These are phyloP conservation scores for Fagopyrum esculentum DNA, from an alignment of 148 eudicot genomes.

Conservation along the genomic window DNA sequence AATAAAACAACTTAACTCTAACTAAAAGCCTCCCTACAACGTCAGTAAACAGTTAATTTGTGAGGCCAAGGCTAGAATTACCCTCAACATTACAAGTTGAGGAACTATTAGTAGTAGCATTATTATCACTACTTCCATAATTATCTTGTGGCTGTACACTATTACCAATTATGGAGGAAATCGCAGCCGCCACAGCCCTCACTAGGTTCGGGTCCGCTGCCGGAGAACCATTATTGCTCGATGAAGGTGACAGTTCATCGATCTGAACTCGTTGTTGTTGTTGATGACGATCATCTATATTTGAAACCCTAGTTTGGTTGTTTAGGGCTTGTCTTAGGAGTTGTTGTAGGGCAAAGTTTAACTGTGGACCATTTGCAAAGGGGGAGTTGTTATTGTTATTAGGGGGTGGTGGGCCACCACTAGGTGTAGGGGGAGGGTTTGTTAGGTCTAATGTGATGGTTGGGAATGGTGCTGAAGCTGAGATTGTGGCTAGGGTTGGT, in stretches of 20 bases:
- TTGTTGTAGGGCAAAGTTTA: conserved; percentile 13
- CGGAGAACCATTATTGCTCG: not conserved
- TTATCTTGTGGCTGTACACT: conserved; percentile 10
- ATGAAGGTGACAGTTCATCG: not conserved
- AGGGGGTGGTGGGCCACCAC: conserved; percentile 7
- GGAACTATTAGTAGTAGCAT: conserved; percentile 9
- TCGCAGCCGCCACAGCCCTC: conserved; percentile 32
- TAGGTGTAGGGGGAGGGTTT: conserved; percentile 15
- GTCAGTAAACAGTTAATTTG: not conserved
- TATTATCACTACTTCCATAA: not conserved
- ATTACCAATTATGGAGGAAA: conserved; percentile 31
- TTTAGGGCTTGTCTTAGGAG: conserved; percentile 2
- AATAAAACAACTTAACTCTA: not conserved
- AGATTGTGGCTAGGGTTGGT: conserved; percentile 39
- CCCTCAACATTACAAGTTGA: conserved; percentile 5
- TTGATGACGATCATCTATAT: not conserved
- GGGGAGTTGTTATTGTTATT: not conserved
- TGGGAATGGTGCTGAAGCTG: conserved; percentile 51
- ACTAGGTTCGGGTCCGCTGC: conserved; percentile 27
- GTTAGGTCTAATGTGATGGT: conserved; percentile 54
- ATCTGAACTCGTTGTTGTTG: too few relatives aligned
- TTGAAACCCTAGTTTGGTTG: conserved; percentile 13
- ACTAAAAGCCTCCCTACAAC: not conserved
- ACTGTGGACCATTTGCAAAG: conserved; percentile 4
- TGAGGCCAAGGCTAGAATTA: not conserved